Conservation (phyloP, 441 rosid genomes). For the Flueggea neowawraea region DNA sequence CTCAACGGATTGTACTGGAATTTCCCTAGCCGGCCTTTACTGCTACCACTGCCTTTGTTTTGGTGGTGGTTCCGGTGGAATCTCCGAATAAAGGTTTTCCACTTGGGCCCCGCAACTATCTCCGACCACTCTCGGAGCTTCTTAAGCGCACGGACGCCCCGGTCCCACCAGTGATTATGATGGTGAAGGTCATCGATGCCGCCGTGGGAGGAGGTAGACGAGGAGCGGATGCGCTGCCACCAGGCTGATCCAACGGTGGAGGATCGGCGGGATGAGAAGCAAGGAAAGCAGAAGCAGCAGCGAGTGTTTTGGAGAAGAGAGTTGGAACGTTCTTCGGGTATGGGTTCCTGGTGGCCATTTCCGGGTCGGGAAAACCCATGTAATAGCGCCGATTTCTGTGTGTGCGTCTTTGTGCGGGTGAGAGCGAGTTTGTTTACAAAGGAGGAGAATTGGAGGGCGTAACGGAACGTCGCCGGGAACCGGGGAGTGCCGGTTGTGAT, state of each 20-base stretch:
- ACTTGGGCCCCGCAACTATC: slow-evolving; percentile 85
- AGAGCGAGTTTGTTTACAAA: neutral
- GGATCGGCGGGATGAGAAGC: slow-evolving; percentile 35
- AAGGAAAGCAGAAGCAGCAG: slow-evolving; percentile 54
- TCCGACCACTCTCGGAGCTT: slow-evolving; percentile 84
- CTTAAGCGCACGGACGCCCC: slow-evolving; percentile 34
- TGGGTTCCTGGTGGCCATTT: slow-evolving; percentile 24
- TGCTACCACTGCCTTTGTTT: slow-evolving; percentile 18
- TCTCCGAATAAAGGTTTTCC: slow-evolving; percentile 87
- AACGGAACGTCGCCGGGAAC: slow-evolving; percentile 27
- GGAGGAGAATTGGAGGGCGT: neutral
- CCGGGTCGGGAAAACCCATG: slow-evolving; percentile 12
- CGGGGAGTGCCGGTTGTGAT: slow-evolving; percentile 16
- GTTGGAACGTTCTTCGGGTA: slow-evolving; percentile 20
- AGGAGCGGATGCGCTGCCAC: slow-evolving; percentile 54
- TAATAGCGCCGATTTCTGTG: neutral
- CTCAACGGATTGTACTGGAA: slow-evolving; percentile 82
- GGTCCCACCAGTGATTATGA: slow-evolving; percentile 32
- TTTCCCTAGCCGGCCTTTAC: slow-evolving; percentile 27
- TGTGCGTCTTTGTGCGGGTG: neutral
- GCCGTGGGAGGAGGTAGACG: neutral
- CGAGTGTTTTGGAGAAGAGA: slow-evolving; percentile 20
- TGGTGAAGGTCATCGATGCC: slow-evolving; percentile 11
- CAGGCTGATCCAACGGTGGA: slow-evolving; percentile 32
- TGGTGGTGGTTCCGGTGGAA: slow-evolving; percentile 39